phyloP scores from a whole-genome alignment of 768 basidiomycete species.

The Macrocybe gigantea region DNA sequence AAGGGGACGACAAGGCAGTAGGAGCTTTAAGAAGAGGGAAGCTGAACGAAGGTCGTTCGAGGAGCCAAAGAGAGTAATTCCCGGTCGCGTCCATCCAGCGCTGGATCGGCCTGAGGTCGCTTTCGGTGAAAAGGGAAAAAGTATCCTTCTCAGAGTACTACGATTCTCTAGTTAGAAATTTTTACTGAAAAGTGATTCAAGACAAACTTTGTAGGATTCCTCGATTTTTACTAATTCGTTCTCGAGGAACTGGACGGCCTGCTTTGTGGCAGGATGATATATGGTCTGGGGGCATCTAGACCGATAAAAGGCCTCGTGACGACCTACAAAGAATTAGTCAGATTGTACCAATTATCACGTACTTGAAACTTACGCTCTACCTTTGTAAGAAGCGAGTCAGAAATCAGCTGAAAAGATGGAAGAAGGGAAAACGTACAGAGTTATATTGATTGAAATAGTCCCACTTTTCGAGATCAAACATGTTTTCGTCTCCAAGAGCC shows the following conservation, averaged over 20 bases:
- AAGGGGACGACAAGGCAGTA: slow-evolving; percentile 33
- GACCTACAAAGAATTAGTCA: slow-evolving; percentile 37
- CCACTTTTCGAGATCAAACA: slow-evolving; percentile 70
- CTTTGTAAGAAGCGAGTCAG: not conserved
- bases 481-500: slow-evolving; percentile 56
- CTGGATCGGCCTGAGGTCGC: slow-evolving; percentile 78
- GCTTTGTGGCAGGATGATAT: slow-evolving; percentile 36
- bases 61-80: slow-evolving; percentile 82
- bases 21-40: slow-evolving; percentile 60
- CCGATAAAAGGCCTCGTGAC: slow-evolving; percentile 81
- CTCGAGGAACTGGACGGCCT: slow-evolving; percentile 48
- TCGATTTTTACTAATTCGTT: slow-evolving; percentile 85
- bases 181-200: not conserved
- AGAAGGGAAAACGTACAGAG: slow-evolving; percentile 25
- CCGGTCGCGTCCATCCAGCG: slow-evolving; percentile 74
- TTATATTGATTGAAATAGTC: slow-evolving; percentile 61
- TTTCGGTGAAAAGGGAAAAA: slow-evolving; percentile 59
- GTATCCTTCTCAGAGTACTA: slow-evolving; percentile 81
- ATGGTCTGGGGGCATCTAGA: slow-evolving; percentile 59
- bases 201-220: slow-evolving; percentile 74
- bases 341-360: too few relatives aligned
- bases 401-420: not conserved
- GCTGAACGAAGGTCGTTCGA: slow-evolving; percentile 78
- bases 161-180: not conserved
- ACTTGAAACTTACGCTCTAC: slow-evolving; percentile 12